Evolutionary conservation across 1,284 basidiomycete species (phyloP), one percentile per base, ranked within the genome.

Genomic region (Trichosporon sp.): DNA sequence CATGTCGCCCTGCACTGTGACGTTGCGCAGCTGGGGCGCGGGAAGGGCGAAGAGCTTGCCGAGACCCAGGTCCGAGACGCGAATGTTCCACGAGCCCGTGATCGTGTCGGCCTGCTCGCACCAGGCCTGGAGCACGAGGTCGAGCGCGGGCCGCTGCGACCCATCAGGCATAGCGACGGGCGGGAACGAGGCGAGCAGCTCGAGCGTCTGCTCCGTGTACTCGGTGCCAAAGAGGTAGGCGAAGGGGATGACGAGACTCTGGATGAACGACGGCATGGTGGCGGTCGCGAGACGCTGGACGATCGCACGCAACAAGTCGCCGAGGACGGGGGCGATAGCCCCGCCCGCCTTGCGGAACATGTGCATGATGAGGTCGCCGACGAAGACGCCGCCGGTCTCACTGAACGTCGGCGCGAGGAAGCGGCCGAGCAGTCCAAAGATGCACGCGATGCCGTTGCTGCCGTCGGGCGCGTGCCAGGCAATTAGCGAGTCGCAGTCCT

Each of bases 301-400:
- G 87, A 99, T 91, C 0, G 93, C 94, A 68, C 90, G 89, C 61
- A 98, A 85, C 10, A 99, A 87, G 73, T 93, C 91, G 0, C 94
- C 93, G 54, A 98, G 87, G 2, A 96, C 92, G 0, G 81, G 77
- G 10, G 76, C 78, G 31, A 84, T 81, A 0, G 93, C 90, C 0
- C 91, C 85, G 11, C 96, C 88, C 1, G 90, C 87, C 66, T 93
- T 91, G 21, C 96, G 88, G 72, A 99, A 86, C 21, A 99, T 85
- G 77, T 98, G 94, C 74, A 98, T 92, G 78, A 99, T 92, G 56
- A 99, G 87, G 79, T 98, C 95, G 51, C 96, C 96, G 59, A 98
- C 91, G 67, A 92, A 91, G 10, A 98, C 88, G 11, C 95, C 95
- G 51, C 93, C 94, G 1, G 93, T 91, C 83, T 94, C 90, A 73